These are phyloP conservation scores for Staphylotrichum tortipilum DNA, from an alignment of 495 filamentous ascomycete species.

Conservation along the genomic window DNA sequence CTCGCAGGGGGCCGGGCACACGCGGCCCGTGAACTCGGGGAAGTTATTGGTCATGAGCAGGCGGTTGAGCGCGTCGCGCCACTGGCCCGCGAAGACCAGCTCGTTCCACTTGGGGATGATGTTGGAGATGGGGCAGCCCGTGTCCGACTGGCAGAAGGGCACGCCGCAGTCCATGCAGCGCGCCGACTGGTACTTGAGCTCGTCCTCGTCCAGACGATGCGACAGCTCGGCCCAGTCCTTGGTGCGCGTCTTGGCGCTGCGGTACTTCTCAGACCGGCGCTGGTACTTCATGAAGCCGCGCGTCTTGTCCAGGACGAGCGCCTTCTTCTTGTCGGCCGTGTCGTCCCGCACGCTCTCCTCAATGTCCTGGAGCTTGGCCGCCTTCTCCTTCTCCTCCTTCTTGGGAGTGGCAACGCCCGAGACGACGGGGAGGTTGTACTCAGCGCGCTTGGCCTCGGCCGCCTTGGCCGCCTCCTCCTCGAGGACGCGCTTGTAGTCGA, in stretches of 20 bases:
- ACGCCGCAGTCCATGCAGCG: constrained; percentile 99
- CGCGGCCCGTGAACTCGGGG: constrained; percentile 97
- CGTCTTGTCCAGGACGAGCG: constrained; percentile 94
- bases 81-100: constrained; percentile 80
- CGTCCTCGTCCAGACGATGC: constrained; percentile 82
- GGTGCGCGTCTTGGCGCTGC: constrained; percentile 72
- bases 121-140: constrained; percentile 96
- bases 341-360: constrained; percentile 86
- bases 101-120: constrained; percentile 99
- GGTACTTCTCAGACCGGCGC: constrained; percentile 91
- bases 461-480: constrained; percentile 78
- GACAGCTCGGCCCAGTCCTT: constrained; percentile 96
- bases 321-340: constrained; percentile 88
- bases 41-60: constrained; percentile 99
- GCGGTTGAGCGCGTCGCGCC: constrained; percentile 91
- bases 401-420: constrained; percentile 50
- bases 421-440: constrained; percentile 76
- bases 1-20: constrained; percentile 96
- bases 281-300: constrained; percentile 98
- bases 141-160: constrained; percentile 97
- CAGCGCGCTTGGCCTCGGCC: constrained; percentile 69
- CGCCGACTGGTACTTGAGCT: constrained; percentile 96
- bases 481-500: constrained; percentile 95
- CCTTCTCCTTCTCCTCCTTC: constrained; percentile 50
- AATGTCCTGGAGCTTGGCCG: constrained; percentile 82